Conservation (phyloP, 352 stramenopile genomes). For the Blastocystis sp. region DNA sequence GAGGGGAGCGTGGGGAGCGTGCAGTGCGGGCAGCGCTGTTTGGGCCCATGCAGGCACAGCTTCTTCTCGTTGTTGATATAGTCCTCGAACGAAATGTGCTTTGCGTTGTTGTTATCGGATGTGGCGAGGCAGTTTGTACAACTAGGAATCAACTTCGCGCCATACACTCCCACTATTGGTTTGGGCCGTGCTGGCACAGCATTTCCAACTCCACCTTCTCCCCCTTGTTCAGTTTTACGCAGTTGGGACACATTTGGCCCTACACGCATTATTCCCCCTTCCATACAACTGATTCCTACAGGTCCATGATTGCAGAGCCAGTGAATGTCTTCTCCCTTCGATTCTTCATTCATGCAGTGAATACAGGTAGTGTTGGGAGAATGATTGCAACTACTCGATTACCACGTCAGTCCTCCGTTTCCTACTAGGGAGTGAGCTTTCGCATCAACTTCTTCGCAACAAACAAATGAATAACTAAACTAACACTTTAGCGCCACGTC, state of each 20-base stretch:
- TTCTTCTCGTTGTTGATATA: conserved; percentile 67
- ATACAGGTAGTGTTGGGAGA: conserved; percentile 60
- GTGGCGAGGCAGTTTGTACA: conserved; percentile 65
- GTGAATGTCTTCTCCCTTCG: conserved; percentile 26
- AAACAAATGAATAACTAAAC: conserved; percentile 55
- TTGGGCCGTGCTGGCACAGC: conserved; percentile 63
- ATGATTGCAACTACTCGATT: conserved; percentile 65
- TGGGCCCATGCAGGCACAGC: conserved; percentile 47
- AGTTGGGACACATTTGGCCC: conserved; percentile 70
- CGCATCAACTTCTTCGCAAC: conserved; percentile 7
- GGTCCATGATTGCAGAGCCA: conserved; percentile 57
- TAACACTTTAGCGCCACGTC: not conserved
- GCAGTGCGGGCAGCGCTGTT: conserved; percentile 53
- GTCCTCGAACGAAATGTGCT: conserved; percentile 66
- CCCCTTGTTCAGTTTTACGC: conserved; percentile 65
- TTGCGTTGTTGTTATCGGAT: conserved; percentile 22
- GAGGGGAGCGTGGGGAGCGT: conserved; percentile 44
- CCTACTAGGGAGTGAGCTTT: conserved; percentile 55
- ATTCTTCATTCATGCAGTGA: conserved; percentile 61
- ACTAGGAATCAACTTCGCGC: conserved; percentile 11
- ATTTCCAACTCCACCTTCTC: conserved; percentile 62
- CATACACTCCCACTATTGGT: conserved; percentile 43
- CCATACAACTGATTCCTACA: not conserved
- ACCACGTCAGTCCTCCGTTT: not conserved
- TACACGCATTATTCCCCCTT: conserved; percentile 5